Base-by-base conservation (phyloP, 805 yeast genomes). In the Zygotorulaspora sp. region DNA sequence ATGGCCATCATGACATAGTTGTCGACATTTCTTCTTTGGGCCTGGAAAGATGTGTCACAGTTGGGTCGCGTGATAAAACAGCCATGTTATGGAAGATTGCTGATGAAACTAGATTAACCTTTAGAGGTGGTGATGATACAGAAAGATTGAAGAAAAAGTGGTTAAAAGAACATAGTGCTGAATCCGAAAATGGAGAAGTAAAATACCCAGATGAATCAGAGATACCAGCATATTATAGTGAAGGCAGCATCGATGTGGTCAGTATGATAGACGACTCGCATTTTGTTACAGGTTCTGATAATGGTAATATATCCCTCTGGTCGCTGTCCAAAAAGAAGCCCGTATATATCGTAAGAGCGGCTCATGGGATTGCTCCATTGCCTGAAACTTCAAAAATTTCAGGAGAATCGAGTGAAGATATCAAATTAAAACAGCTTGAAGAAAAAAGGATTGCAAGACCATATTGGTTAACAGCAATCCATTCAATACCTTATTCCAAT, bases 11-110 rank as follows among this genome's bases (percentile, higher is more conserved):
- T 66, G 98, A 92, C 57, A 68, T 76, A 38, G 89, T 90, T 30
- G 73, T 75, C 29, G 97, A 81, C 55, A 80, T 92, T 37, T 67
- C 87, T 15, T 87, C 97, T 0, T 67, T 92, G 44, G 75, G 77
- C 7, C 79, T 80, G 61, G 97, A 92, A 57, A 77, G 96, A 41
- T 92, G 98, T 68, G 89, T 92, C 12, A 86, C 95, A 17, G 97
- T 90, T 21, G 98, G 98, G 12, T 73, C 95, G 3, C 77, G 97
- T 52, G 98, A 92, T 64, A 80, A 94, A 53, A 85, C 96, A 4
- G 96, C 90, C 7, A 83, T 94, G 81, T 69, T 85, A 52, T 92
- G 98, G 98, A 92, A 92, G 61, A 87, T 92, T 48, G 78, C 95
- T 17, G 98, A 92, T 53, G 98, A 92, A 65, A 79, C 95, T 1